These are phyloP conservation scores for Fusarium praegraminearum DNA, from an alignment of 2,329 filamentous ascomycete genomes.

Conservation along the genomic window DNA sequence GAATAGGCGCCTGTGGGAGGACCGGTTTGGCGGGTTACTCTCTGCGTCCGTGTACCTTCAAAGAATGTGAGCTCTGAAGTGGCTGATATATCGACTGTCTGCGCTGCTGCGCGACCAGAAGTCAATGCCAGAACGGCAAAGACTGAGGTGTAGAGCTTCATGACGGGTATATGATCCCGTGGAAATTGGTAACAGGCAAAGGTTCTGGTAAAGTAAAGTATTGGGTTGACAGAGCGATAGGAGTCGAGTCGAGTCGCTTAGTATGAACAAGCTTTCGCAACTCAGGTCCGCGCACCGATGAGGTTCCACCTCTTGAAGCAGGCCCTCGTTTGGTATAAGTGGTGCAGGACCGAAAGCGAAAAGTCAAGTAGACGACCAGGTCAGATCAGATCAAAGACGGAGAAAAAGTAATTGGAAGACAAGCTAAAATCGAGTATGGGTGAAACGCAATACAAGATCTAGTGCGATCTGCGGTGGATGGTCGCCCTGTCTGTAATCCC, in stretches of 20 bases:
- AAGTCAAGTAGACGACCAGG: neutral
- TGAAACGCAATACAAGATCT: conserved; percentile 34
- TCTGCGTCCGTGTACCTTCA: conserved; percentile 54
- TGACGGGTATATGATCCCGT: conserved; percentile 23
- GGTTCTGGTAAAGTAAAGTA: conserved; percentile 6
- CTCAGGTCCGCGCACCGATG: conserved; percentile 7
- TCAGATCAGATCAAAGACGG: conserved; percentile 5
- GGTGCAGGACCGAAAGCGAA: conserved; percentile 4
- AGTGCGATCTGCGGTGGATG: conserved; percentile 33
- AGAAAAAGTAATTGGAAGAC: conserved; percentile 6
- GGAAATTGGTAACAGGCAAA: neutral
- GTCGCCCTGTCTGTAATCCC: conserved; percentile 34
- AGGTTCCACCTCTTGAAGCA: neutral
- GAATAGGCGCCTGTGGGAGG: conserved; percentile 48
- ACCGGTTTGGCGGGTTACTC: conserved; percentile 53
- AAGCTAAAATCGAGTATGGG: conserved; percentile 2
- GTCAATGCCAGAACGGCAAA: conserved; percentile 44
- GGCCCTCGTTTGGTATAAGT: conserved; percentile 10
- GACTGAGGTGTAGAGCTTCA: conserved; percentile 43
- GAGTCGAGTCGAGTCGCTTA: conserved; percentile 24
- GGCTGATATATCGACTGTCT: conserved; percentile 49
- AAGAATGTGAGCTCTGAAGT: conserved; percentile 54
- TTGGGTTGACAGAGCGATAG: conserved; percentile 10
- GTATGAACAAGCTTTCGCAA: conserved; percentile 22
- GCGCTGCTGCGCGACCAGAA: conserved; percentile 43